Percentiles rank a stretch among this genome's conserved stretches.
Conservation (phyloP, 306 rosid genomes). For the Neltuma alba region DNA sequence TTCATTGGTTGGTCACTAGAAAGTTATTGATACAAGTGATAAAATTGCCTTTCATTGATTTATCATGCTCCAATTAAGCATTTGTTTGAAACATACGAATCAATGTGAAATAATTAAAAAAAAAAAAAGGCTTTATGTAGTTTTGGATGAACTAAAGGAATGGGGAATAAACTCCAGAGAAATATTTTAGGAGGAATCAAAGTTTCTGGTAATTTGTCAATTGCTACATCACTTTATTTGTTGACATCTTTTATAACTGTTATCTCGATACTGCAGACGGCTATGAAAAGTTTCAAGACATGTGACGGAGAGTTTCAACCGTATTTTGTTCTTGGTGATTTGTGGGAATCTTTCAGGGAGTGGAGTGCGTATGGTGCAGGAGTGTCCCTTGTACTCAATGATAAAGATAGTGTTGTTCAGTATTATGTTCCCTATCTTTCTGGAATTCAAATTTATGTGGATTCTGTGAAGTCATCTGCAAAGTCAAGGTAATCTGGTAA, state of each 20-base stretch:
- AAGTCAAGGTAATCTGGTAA: constrained; percentile 50
- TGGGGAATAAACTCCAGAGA: background rate
- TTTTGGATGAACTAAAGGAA: background rate
- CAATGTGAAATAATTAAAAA: background rate
- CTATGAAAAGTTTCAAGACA: constrained; percentile 50
- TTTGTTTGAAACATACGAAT: background rate
- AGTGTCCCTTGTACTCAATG: constrained; percentile 71
- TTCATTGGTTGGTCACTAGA: background rate
- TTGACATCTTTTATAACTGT: background rate
- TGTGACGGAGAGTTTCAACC: constrained; percentile 56
- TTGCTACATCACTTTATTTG: background rate
- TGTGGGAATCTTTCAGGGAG: constrained; percentile 79
- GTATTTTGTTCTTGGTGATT: constrained; percentile 68
- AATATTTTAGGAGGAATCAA: background rate
- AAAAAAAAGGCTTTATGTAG: background rate
- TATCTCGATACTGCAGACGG: constrained; percentile 50
- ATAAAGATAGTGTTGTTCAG: constrained; percentile 63
- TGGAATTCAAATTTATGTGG: constrained; percentile 66
- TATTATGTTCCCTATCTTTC: constrained; percentile 77
- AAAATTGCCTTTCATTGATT: background rate
- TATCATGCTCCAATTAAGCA: background rate
- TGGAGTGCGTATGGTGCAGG: constrained; percentile 90
- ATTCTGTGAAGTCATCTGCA: constrained; percentile 46
- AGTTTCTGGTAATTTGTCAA: background rate
- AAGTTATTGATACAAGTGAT: background rate